Evolutionary conservation across 768 basidiomycete genomes (phyloP).

Genomic region (Serendipita sp.): DNA sequence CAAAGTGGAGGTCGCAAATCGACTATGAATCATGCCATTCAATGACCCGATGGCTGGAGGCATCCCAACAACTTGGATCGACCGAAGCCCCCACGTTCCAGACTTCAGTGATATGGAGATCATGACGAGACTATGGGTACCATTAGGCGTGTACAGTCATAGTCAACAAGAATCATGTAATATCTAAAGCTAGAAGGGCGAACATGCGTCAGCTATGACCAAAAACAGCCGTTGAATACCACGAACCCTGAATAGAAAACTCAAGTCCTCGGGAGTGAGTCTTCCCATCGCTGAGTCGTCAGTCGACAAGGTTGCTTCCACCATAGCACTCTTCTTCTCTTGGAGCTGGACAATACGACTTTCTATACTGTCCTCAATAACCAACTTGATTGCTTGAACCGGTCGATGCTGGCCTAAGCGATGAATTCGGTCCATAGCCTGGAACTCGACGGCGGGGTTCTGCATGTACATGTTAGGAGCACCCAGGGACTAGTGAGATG

Average conservation of each 20-base stretch:
- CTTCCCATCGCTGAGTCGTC: constrained; percentile 91
- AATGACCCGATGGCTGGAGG: too few species aligned
- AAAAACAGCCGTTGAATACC: too few species aligned
- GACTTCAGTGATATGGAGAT: too few species aligned
- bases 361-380: constrained; percentile 94
- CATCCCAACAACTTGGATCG: too few species aligned
- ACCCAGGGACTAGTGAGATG: not conserved
- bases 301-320: constrained; percentile 68
- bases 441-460: constrained; percentile 74
- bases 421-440: constrained; percentile 97
- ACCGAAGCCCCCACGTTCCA: too few species aligned
- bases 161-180: too few species aligned
- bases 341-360: constrained; percentile 91
- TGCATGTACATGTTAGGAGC: constrained; percentile 25
- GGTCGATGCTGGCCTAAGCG: constrained; percentile 89
- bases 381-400: constrained; percentile 82
- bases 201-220: too few species aligned
- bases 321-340: constrained; percentile 94
- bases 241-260: constrained; percentile 43
- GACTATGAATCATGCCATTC: too few species aligned
- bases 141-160: too few species aligned
- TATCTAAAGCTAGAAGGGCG: too few species aligned
- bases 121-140: too few species aligned
- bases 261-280: constrained; percentile 64
- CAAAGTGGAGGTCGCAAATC: too few species aligned